Evolutionary conservation across 306 rosid genomes (phyloP), one percentile per base, ranked within the genome.

Genomic region (Pueraria montana): DNA sequence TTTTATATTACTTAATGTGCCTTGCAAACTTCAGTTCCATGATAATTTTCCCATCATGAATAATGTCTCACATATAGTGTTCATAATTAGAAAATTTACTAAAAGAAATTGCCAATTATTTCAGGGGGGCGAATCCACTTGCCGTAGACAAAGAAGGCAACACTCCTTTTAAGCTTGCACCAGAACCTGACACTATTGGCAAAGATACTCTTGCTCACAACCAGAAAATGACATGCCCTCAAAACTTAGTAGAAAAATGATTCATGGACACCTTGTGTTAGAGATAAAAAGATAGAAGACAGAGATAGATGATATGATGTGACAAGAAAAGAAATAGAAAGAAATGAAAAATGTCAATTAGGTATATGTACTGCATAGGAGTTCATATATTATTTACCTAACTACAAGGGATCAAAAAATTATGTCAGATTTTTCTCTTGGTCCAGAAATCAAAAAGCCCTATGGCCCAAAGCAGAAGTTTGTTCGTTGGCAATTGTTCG

Each of bases 101-200:
- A 24, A 72, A 58, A 61, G 8, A 65, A 53, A 40, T 84, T 71
- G 24, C 2, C 53, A n/a, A 27, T 74, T 69, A 76, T 83, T 86
- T 76, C 90, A 93, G 97, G 84, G 95, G 97, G 26, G 94, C 91
- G 20, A 84, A 88, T 85, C 83, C 87, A 67, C 63, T 55, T 56
- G 84, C 90, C 4, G 26, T 13, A 16, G 94, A 91, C 55, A 72
- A 53, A 52, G 90, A 88, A 73, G 94, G 92, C 50, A 91, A 87
- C 55, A 90, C 89, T 36, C 88, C 95, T 56, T 73, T 79, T 36
- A 84, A 70, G 79, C 85, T 89, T 66, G 88, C 87, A 56, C 45
- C 87, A 16, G 88, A 82, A 87, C 77, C 91, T 5, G 40, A 64
- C 46, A 78, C 72, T 63, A 42, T 55, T 30, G 81, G 82, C 83